These are phyloP conservation scores for Nitzschia sp. DNA, from an alignment of 108 stramenopile species.

Conservation along the genomic window DNA sequence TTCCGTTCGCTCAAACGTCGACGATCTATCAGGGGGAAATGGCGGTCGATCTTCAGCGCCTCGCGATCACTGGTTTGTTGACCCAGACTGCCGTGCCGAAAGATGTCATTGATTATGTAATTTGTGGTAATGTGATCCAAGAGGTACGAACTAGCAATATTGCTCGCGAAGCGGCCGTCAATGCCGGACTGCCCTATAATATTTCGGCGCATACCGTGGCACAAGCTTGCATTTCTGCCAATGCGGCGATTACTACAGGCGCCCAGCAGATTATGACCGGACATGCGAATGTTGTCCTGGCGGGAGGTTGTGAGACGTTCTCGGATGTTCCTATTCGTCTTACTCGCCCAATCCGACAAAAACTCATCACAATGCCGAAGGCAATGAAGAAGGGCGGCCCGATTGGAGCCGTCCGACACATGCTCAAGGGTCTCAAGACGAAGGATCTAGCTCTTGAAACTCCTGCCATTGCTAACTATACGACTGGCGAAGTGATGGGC, in stretches of 20 bases:
- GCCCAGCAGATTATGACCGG: slow-evolving; percentile 93
- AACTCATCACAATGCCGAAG: slow-evolving; percentile 89
- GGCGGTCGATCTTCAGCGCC: slow-evolving; percentile 94
- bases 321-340: slow-evolving; percentile 96
- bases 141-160: slow-evolving; percentile 95
- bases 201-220: slow-evolving; percentile 96
- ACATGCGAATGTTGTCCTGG: slow-evolving; percentile 91
- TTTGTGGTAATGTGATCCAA: slow-evolving; percentile 95
- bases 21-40: slow-evolving; percentile 94
- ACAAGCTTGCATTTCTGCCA: slow-evolving; percentile 96
- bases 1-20: slow-evolving; percentile 91
- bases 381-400: slow-evolving; percentile 96
- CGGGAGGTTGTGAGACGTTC: slow-evolving; percentile 97
- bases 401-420: slow-evolving; percentile 67
- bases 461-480: slow-evolving; percentile 98
- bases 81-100: slow-evolving; percentile 93
- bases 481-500: slow-evolving; percentile 99
- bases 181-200: slow-evolving; percentile 90
- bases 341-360: slow-evolving; percentile 85
- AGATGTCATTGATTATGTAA: slow-evolving; percentile 88
- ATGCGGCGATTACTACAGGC: slow-evolving; percentile 91
- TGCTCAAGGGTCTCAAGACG: slow-evolving; percentile 89
- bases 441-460: slow-evolving; percentile 93
- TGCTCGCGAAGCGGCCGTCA: slow-evolving; percentile 94
- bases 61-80: slow-evolving; percentile 92